Base-by-base conservation (phyloP, 345 rosid genomes). In the Turritis glabra region DNA sequence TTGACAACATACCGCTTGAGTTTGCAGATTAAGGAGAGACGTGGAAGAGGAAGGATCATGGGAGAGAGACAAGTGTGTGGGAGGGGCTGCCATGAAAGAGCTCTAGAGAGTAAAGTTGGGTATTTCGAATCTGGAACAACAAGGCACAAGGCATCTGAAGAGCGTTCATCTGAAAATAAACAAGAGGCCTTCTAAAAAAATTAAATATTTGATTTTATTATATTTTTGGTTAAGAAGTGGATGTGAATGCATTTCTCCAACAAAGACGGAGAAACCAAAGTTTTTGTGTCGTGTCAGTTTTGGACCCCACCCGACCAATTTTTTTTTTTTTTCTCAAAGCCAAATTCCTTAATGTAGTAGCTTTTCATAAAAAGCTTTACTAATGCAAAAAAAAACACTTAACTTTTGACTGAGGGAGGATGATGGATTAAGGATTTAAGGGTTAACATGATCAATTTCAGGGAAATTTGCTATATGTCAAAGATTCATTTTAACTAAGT, bases 181-280 rank as follows among this genome's bases (percentile, higher is more conserved):
- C 38, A 23, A 64, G 21, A 27, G 5, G 53, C 12, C 21, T 21
- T 56, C 5, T 21, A 0, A 17, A 40, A 40, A n/a, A 41, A 67
- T 67, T 51, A 13, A 46, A 35, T n/a, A 9, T 2, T 27, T 19
- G 9, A 26, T 51, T 29, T 29, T 50, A 46, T 48, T 51, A 21
- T 17, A n/a, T n/a, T n/a, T 11, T 22, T 30, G 23, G 13, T 4
- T 25, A 69, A 69, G 80, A 77, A 35, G 67, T 77, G 71, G 75
- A 69, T 44, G 72, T 64, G 71, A 43, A 51, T 74, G 80, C 62
- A 35, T 59, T 50, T 56, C 82, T 84, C 88, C 88, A 81, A 84
- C 79, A 86, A 84, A 77, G 86, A 80, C 88, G 90, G 90, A 86
- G 88, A 82, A 80, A 79, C 64, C 90, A 67, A 82, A 57, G 86